phyloP scores from a whole-genome alignment of 1,139 yeast genomes.

The Kodamaea arcana region DNA sequence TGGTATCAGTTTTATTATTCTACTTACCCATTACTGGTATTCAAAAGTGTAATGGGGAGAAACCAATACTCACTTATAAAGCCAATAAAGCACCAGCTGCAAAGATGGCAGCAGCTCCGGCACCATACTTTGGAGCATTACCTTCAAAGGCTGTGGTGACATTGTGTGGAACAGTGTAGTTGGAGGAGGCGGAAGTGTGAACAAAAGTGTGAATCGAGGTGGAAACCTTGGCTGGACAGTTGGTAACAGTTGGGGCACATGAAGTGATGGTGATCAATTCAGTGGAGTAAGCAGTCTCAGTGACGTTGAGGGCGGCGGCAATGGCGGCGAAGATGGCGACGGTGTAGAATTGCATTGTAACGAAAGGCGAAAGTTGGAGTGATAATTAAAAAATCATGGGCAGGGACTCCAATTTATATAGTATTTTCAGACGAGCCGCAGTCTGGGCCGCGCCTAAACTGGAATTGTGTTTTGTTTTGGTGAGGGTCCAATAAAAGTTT shows the following conservation, averaged over 20 bases:
- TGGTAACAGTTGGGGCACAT: slow-evolving; percentile 21
- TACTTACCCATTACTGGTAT: neutral
- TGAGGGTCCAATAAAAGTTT: no score
- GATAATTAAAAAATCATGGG: slow-evolving; percentile 6
- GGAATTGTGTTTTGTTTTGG: neutral
- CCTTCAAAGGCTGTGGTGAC: slow-evolving; percentile 6
- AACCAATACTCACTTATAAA: slow-evolving; percentile 1
- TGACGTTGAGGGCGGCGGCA: slow-evolving; percentile 12
- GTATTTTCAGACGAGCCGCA: neutral
- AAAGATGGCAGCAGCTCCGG: slow-evolving; percentile 4
- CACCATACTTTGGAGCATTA: slow-evolving; percentile 6
- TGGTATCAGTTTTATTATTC: neutral
- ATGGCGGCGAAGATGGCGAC: slow-evolving; percentile 15
- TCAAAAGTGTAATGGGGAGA: neutral
- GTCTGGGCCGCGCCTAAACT: no score
- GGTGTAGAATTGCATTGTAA: slow-evolving; percentile 19
- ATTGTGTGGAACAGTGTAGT: slow-evolving; percentile 3
- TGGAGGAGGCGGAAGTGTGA: slow-evolving; percentile 2
- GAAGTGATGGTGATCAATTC: slow-evolving; percentile 30
- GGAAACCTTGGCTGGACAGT: slow-evolving; percentile 18
- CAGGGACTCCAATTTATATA: neutral
- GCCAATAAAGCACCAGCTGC: slow-evolving; percentile 8
- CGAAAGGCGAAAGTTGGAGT: slow-evolving; percentile 22
- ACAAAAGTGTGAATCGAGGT: neutral
- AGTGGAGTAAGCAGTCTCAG: slow-evolving; percentile 15